These are phyloP conservation scores for Carpinus fangiana DNA, from an alignment of 306 rosid species.

Conservation along the genomic window DNA sequence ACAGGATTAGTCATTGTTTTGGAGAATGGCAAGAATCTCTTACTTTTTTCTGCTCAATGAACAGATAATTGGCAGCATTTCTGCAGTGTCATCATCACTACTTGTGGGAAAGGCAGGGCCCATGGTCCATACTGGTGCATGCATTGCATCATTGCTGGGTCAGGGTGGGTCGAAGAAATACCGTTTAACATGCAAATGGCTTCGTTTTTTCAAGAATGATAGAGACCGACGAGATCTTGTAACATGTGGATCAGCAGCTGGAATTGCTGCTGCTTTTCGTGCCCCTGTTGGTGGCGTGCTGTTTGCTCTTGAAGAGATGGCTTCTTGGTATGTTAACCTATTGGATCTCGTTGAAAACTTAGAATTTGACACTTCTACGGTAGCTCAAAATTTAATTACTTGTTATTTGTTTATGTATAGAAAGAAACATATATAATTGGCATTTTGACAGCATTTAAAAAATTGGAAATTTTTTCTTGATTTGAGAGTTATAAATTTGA, in stretches of 20 bases:
- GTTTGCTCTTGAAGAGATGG: constrained; percentile 95
- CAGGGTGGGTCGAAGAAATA: constrained; percentile 83
- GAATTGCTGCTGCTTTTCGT: constrained; percentile 93
- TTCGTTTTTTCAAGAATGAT: constrained; percentile 75
- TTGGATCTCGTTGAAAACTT: neutral
- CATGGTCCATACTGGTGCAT: constrained; percentile 96
- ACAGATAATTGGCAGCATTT: constrained; percentile 88
- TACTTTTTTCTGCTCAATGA: constrained; percentile 21
- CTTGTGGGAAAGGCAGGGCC: constrained; percentile 95
- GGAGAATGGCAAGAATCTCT: constrained; percentile 24
- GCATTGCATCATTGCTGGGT: constrained; percentile 78
- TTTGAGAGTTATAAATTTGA: neutral
- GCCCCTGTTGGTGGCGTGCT: constrained; percentile 95
- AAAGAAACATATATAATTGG: neutral
- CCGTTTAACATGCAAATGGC: constrained; percentile 79
- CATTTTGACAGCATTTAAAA: neutral
- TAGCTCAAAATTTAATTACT: neutral
- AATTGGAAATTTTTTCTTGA: neutral
- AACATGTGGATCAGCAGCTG: constrained; percentile 91
- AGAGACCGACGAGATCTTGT: constrained; percentile 86
- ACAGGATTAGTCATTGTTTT: constrained; percentile 14
- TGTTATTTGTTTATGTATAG: neutral
- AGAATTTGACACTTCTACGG: neutral
- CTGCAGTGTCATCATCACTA: constrained; percentile 89
- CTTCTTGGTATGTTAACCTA: constrained; percentile 67